Evolutionary conservation across 768 basidiomycete genomes (phyloP), one percentile per base, ranked within the genome.

Genomic region (Clitopilus hobsonii): DNA sequence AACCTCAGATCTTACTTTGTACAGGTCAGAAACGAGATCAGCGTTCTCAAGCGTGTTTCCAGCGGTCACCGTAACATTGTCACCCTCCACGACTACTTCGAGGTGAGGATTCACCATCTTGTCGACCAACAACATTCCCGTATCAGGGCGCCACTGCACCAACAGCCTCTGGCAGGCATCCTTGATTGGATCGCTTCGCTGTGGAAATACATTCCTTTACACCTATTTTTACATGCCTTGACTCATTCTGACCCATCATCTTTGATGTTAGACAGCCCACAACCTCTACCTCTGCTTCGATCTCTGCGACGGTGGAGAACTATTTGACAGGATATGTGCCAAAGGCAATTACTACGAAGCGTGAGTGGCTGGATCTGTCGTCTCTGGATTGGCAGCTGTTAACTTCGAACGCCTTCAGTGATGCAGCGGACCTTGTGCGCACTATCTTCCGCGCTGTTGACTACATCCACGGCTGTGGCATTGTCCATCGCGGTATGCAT

Each of bases 321-420:
- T 99, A n/a, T 98, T 99, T 64, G 96, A 99, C 70, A 83, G 96
- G 50, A 98, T 99, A 76, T 98, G 96, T 65, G 93, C 94, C 26
- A 93, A 94, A 70, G 94, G 94, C 51, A 93, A 93, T 67, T 98
- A 97, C 70, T 94, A 93, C 65, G 96, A 99, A 73, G 86, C 85
- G 91, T 93, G 60, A 63, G 85, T 23, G 22, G 10, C n/a, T 20
- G 3, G 11, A 20, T 28, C 49, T 32, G 26, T 27, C 5, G 49
- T 2, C 18, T 27, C 6, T 51, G 73, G 3, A 38, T n/a, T n/a
- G n/a, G n/a, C n/a, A n/a, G n/a, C n/a, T 32, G 5, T 27, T 54
- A 22, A 22, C 49, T 20, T 58, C 30, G 18, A 26, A 54, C 27
- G 30, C 16, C 47, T 38, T 49, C 55, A 94, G 91, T 50, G 96